A percentile compares a stretch with the other conserved stretches of the same genome.
These are phyloP conservation scores for Fusarium globosum DNA, from an alignment of 2,329 filamentous ascomycete genomes.

Conservation along the genomic window DNA sequence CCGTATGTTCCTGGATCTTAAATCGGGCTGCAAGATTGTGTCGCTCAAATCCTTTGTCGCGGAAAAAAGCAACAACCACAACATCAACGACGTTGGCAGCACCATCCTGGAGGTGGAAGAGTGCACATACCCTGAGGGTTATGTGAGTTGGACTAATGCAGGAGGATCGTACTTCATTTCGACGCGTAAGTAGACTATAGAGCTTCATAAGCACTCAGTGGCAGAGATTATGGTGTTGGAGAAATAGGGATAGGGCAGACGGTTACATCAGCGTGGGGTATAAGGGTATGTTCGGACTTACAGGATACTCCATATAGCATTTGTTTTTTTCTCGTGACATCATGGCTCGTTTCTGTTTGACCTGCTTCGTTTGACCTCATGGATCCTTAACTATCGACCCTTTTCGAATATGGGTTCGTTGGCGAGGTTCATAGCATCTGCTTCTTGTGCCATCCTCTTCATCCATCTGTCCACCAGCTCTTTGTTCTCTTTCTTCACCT, in stretches of 20 bases:
- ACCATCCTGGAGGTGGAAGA: constrained; percentile 83
- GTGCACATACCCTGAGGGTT: constrained; percentile 69
- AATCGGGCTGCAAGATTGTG: constrained; percentile 88
- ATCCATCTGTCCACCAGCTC: constrained; percentile 94
- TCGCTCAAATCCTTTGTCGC: constrained; percentile 93
- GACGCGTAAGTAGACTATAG: constrained; percentile 70
- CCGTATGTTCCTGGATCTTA: constrained; percentile 92
- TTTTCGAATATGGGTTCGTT: constrained; percentile 60
- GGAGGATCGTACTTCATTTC: constrained; percentile 91
- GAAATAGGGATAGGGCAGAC: constrained; percentile 34
- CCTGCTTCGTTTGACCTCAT: constrained; percentile 4
- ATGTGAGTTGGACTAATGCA: constrained; percentile 92
- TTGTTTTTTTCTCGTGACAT: constrained; percentile 40
- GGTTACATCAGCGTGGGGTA: constrained; percentile 35
- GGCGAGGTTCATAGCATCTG: constrained; percentile 83
- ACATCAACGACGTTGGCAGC: constrained; percentile 80
- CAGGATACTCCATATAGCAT: constrained; percentile 49
- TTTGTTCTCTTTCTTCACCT: constrained; percentile 83
- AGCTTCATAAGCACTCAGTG: constrained; percentile 47
- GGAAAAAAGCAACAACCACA: constrained; percentile 79
- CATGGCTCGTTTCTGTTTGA: not conserved
- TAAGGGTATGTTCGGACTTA: constrained; percentile 43
- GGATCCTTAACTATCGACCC: constrained; percentile 35
- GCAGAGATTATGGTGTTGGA: constrained; percentile 25
- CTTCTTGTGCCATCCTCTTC: constrained; percentile 85